Base-by-base conservation (phyloP, 2,329 filamentous ascomycete species). In the Colletotrichum euphorbiae region DNA sequence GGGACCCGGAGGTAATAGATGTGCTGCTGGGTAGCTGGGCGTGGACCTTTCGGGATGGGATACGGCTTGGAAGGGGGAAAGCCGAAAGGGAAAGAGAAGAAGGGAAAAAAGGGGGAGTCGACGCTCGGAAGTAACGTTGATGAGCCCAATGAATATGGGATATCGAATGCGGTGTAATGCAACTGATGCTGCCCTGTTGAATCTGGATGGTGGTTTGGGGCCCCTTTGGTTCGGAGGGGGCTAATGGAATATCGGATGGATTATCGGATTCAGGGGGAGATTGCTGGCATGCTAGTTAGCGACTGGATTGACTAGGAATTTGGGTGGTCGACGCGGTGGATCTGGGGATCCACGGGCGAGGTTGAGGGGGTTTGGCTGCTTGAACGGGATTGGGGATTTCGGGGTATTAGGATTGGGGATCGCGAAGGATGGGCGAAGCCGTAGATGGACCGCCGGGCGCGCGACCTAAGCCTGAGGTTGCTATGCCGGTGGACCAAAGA, bases 201-300 rank as follows among this genome's bases (percentile, higher is more conserved):
- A 60, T 65, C 46, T 51, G 58, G 59, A 28, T 38, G 24, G 17
- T 33, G 48, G 24, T 21, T 55, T 24, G 40, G 36, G 38, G 57
- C 42, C 55, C 40, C 42, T 58, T 50, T 46, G 50, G 51, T 57
- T 24, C 21, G 52, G 45, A 51, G 46, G 52, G 61, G 40, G 33
- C 38, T 40, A 33, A 55, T 65, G 42, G 61, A 60, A 42, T 68
- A 66, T 65, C 61, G 31, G 61, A 56, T 54, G 58, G 58, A 52
- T 68, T 65, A 28, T 63, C 60, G 60, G 62, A 66, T 68, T 68
- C 66, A 68, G 66, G 66, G 65, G 66, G 66, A 68, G 54, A 68
- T 68, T 68, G 63, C 63, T 68, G 48, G 61, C 59, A 57, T 65
- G 61, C 66, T 59, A 61, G 46, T 48, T 38, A 68, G 46, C 54